Conservation (phyloP, 2,329 filamentous ascomycete genomes). For the Anthostomella pinea region DNA sequence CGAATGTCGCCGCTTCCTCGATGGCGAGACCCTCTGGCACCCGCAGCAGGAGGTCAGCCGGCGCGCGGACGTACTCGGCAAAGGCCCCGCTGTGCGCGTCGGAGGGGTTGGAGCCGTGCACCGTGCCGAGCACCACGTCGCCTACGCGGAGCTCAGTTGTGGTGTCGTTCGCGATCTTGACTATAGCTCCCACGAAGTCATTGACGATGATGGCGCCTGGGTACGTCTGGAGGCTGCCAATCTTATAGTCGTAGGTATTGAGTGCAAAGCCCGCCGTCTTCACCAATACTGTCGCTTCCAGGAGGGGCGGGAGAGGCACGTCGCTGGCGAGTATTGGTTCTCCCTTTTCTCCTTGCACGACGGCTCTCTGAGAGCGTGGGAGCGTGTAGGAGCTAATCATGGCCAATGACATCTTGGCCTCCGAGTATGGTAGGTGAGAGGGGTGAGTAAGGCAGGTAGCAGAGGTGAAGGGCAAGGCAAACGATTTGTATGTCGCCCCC, state of each 20-base stretch:
- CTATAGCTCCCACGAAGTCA: slow-evolving; percentile 3
- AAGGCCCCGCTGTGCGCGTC: slow-evolving; percentile 7
- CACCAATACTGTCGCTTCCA: background rate
- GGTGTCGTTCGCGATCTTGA: background rate
- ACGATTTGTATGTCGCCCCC: no score
- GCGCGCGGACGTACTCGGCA: slow-evolving; percentile 10
- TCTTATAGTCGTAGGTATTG: slow-evolving; percentile 6
- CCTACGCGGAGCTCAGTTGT: slow-evolving; percentile 3
- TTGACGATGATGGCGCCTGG: slow-evolving; percentile 1
- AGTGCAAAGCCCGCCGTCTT: slow-evolving; percentile 4
- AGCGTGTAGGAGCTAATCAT: no score
- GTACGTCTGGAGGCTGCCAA: background rate
- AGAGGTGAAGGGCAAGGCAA: no score
- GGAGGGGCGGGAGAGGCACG: background rate
- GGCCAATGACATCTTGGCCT: no score
- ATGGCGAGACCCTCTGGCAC: slow-evolving; percentile 2
- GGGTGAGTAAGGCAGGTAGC: no score
- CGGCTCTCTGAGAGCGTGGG: background rate
- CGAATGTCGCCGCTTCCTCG: slow-evolving; percentile 7
- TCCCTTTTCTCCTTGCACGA: background rate
- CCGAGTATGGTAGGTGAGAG: no score
- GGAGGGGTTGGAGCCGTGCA: slow-evolving; percentile 6
- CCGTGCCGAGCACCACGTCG: slow-evolving; percentile 5
- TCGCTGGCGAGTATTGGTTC: background rate
- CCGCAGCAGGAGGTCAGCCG: slow-evolving; percentile 1